Evolutionary conservation across 2,329 filamentous ascomycete species (phyloP).

Genomic region (Ascochyta rabiei): DNA sequence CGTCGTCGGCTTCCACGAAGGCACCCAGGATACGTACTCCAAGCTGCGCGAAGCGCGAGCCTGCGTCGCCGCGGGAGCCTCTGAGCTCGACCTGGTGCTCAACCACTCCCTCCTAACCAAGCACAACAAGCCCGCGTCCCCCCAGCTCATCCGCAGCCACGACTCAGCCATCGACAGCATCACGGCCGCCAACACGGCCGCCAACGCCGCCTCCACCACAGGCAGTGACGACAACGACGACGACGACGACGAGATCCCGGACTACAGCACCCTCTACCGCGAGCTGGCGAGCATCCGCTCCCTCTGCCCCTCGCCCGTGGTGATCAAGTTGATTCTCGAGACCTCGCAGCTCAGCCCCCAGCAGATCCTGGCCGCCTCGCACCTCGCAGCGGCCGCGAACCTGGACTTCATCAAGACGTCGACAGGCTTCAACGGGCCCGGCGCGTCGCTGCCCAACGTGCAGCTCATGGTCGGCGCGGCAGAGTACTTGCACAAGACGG

Average conservation of each 20-base stretch:
- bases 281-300: conserved; percentile 60
- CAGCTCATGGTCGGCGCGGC: conserved; percentile 60
- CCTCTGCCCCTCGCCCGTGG: conserved; percentile 51
- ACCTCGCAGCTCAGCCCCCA: conserved; percentile 57
- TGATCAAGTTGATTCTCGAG: conserved; percentile 64
- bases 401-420: conserved; percentile 67
- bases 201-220: conserved; percentile 23
- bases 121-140: conserved; percentile 27
- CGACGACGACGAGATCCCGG: conserved; percentile 34
- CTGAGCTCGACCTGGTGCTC: conserved; percentile 65
- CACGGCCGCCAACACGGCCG: conserved; percentile 42
- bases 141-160: conserved; percentile 15
- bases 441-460: conserved; percentile 60
- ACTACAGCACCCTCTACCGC: conserved; percentile 58
- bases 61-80: conserved; percentile 58
- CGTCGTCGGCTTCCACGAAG: conserved; percentile 66
- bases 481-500: conserved; percentile 49
- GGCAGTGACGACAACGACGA: conserved; percentile 26
- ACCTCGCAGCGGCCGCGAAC: conserved; percentile 58
- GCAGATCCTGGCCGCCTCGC: conserved; percentile 61
- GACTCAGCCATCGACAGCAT: conserved; percentile 43
- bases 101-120: conserved; percentile 57
- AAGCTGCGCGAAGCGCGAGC: conserved; percentile 60
- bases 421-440: conserved; percentile 63
- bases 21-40: conserved; percentile 57